Evolutionary conservation across 257 asterid species (phyloP).

Genomic region (Solanum sejunctum): DNA sequence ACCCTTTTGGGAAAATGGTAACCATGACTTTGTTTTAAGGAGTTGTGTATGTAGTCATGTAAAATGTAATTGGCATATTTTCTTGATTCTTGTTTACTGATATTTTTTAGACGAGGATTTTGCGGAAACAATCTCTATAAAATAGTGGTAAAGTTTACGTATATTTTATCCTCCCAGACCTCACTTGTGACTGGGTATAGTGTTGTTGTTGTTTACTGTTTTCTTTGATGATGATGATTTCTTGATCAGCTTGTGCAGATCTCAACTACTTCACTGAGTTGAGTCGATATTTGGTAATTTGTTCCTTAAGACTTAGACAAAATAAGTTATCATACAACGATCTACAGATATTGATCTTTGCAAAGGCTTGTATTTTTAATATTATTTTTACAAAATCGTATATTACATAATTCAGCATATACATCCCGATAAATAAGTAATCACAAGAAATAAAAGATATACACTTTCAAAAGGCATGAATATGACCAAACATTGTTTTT

Average conservation of each 20-base stretch:
- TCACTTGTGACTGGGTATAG: too few relatives aligned
- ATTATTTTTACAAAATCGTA: neutral
- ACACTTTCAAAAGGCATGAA: neutral
- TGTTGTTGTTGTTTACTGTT: neutral
- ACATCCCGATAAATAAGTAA: neutral
- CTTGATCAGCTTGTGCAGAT: neutral
- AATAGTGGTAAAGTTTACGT: too few relatives aligned
- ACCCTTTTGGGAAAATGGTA: neutral
- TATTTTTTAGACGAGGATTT: too few relatives aligned
- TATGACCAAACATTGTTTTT: neutral
- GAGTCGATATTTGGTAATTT: neutral
- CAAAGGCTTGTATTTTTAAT: neutral
- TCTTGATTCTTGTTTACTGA: neutral
- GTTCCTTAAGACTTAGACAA: neutral
- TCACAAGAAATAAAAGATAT: neutral
- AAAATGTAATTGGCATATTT: neutral
- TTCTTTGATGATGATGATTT: neutral
- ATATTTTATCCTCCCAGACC: too few relatives aligned
- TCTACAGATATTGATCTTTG: neutral
- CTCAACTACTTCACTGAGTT: neutral
- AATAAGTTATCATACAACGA: neutral
- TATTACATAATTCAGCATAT: neutral
- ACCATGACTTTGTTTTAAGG: neutral
- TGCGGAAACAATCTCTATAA: too few relatives aligned
- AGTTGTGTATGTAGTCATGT: neutral